Base-by-base conservation (phyloP, 139 green algal genomes). In the Gonium pectorale region DNA sequence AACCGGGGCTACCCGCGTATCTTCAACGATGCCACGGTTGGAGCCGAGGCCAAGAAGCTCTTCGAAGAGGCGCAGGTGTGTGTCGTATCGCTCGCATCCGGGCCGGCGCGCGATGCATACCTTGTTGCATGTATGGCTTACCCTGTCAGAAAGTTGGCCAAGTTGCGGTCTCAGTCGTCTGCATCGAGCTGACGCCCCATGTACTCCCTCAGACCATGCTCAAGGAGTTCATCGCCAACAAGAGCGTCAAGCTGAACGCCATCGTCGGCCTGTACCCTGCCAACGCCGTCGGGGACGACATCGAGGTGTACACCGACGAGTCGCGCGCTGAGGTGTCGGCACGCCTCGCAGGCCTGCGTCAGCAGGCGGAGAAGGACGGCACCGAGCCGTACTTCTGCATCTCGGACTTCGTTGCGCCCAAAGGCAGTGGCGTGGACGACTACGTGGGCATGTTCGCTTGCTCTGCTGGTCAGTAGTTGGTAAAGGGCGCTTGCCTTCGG, bases 1-100 rank as follows among this genome's bases (percentile, higher is more conserved):
- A 99, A 99, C 92, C 94, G 97, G 59, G 97, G 97, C 79, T 99
- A 98, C 88, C 97, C 97, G 72, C 98, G 98, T 89, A 99, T 99
- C 90, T 99, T 99, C 95, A 99, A 99, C 52, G 97, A 99, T 73
- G 91, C 97, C 80, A 98, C 95, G 3, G 97, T 99, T 43, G 97
- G 97, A 5, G 51, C 38, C 31, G 97, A 99, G 94, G 97, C 97
- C 38, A 97, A 97, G 90, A 98, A 98, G 92, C 94, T 99, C 63
- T 99, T 97, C 80, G 94, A 97, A 0, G 97, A 99, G 67, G 97
- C 97, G 26, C 93, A 98, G 85, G 86, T 78, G 38, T 72, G 85
- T 41, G 13, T 11, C 15, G 46, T 24, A 31, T 67, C 26, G 17
- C 59, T 31, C 59, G 59, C 59, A 17, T 17, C 59, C 59, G 46